Percentiles rank a stretch among this genome's conserved stretches.
Evolutionary conservation across 2,329 filamentous ascomycete species (phyloP).

Genomic region (Grosmannia clavigera): DNA sequence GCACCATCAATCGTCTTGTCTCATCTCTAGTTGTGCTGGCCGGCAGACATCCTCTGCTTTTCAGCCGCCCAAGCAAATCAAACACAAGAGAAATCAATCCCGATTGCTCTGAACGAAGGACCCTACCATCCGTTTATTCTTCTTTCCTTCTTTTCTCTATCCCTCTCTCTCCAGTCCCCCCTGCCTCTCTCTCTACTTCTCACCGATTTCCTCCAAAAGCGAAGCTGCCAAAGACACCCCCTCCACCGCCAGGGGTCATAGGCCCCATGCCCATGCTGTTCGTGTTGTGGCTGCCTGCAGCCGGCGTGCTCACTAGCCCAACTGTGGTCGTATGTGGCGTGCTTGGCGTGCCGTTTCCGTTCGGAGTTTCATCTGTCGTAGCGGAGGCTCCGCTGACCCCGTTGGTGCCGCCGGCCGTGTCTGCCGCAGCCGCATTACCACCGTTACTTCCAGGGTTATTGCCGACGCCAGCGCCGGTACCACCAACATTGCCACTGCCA

Average conservation of each 20-base stretch:
- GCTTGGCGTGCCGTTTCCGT: constrained; percentile 28
- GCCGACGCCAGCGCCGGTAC: neutral
- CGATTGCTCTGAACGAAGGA: neutral
- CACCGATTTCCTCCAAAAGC: constrained; percentile 27
- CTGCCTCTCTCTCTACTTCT: neutral
- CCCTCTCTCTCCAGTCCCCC: neutral
- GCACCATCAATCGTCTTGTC: neutral
- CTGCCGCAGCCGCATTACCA: neutral
- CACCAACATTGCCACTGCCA: neutral
- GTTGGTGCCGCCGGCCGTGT: neutral
- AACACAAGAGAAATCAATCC: neutral
- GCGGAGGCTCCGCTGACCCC: constrained; percentile 10
- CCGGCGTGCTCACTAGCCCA: constrained; percentile 46
- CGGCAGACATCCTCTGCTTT: neutral
- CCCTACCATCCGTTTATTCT: neutral
- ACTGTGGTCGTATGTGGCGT: constrained; percentile 52
- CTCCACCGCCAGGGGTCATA: constrained; percentile 66
- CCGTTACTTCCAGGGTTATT: neutral
- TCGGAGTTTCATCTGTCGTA: constrained; percentile 17
- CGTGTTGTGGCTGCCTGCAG: constrained; percentile 49
- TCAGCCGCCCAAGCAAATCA: neutral
- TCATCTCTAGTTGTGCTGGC: neutral
- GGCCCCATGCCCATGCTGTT: constrained; percentile 51
- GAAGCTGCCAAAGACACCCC: constrained; percentile 67
- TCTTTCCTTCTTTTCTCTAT: neutral